Evolutionary conservation across 163 green algal species (phyloP), one percentile per base, ranked within the genome.

Genomic region (Scenedesmus sp.): DNA sequence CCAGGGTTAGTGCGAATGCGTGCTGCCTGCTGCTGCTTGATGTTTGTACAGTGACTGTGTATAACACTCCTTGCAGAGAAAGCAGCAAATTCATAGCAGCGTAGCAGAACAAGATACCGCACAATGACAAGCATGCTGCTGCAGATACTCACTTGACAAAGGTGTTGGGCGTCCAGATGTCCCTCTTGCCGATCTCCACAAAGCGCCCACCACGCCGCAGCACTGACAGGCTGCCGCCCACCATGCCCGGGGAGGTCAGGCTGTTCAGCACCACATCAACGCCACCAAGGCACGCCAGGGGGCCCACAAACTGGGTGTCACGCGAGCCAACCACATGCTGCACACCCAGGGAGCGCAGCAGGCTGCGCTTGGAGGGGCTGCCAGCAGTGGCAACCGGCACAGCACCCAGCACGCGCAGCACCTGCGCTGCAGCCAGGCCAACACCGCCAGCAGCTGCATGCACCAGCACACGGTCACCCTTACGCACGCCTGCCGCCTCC

Each of bases 121-220:
- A 16, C 9, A 20, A 1, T 3, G 15, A 52, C 10, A 52, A 15
- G 4, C 70, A 52, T 2, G 70, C 23, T 46, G 70, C 70, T 15
- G 70, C 70, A 52, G 5, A 18, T 56, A 10, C 77, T 84, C 26
- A 92, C 89, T 15, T 84, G 2, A 46, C 52, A 67, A 94, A 20
- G 87, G 55, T 66, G 89, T 77, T 86, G 52, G 77, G 84, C 23
- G 87, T 94, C 97, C 97, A 99, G 90, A 99, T 98, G 95, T 98
- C 97, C 84, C 97, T 96, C 96, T 99, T 99, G 93, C 96, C 96
- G 91, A 99, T 99, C 95, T 99, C 98, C 70, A 98, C 94, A 92
- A 98, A 96, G 3, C 77, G 56, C 4, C 93, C 97, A 79, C 95
- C 95, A 18, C 59, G 81, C 59, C 82, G 90, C 34, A 98, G 88